Evolutionary conservation across 2,329 filamentous ascomycete species (phyloP).

Genomic region (Aspergillus tanneri): DNA sequence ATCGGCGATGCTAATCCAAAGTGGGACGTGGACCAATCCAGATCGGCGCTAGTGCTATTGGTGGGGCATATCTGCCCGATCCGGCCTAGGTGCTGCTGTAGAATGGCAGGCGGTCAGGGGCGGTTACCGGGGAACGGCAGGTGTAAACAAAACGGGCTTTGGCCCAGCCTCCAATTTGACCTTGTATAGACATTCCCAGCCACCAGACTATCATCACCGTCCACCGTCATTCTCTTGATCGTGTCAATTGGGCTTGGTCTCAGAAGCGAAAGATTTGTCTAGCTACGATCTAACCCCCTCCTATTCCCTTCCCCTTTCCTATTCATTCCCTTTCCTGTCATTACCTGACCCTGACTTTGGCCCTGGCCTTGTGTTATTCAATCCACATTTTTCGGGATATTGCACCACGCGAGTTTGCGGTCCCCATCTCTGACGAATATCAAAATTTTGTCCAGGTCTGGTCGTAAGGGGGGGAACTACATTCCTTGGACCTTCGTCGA

Average conservation of each 20-base stretch:
- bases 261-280: slow-evolving; percentile 22
- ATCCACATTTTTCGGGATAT: neutral
- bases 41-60: slow-evolving; percentile 10
- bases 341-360: neutral
- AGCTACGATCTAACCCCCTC: slow-evolving; percentile 39
- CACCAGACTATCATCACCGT: slow-evolving; percentile 28
- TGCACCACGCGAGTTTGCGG: slow-evolving; percentile 4
- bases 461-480: slow-evolving; percentile 12
- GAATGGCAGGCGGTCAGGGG: slow-evolving; percentile 29
- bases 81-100: slow-evolving; percentile 10
- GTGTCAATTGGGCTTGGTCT: slow-evolving; percentile 14
- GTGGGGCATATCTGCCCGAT: slow-evolving; percentile 9
- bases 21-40: slow-evolving; percentile 3
- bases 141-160: slow-evolving; percentile 43
- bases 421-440: slow-evolving; percentile 25
- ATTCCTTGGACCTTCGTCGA: slow-evolving; percentile 15
- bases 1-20: slow-evolving; percentile 12
- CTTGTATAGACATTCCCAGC: slow-evolving; percentile 31
- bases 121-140: slow-evolving; percentile 38
- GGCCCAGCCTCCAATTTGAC: slow-evolving; percentile 42
- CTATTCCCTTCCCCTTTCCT: slow-evolving; percentile 19
- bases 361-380: slow-evolving; percentile 3
- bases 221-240: slow-evolving; percentile 1
- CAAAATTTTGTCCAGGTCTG: slow-evolving; percentile 21
- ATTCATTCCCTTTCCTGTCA: slow-evolving; percentile 25